Conservation (phyloP, 768 basidiomycete genomes). For the Macrolepiota dolichaula region DNA sequence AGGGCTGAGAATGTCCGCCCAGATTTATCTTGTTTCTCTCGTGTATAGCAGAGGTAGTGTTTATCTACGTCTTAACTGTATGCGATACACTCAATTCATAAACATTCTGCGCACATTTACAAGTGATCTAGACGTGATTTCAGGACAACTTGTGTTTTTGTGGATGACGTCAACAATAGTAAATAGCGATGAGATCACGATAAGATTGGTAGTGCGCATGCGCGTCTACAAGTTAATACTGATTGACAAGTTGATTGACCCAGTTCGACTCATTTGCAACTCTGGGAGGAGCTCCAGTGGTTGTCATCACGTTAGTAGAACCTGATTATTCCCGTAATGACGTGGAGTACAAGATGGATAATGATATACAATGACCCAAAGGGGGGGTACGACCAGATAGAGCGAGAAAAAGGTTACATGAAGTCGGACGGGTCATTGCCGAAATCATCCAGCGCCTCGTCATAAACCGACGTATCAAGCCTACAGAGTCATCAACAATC, state of each 20-base stretch:
- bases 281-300: not conserved
- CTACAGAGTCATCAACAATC: constrained; percentile 31
- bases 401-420: constrained; percentile 61
- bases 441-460: constrained; percentile 90
- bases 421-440: constrained; percentile 76
- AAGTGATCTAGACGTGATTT: not conserved
- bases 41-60: too few species aligned
- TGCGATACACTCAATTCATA: too few species aligned
- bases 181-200: not conserved
- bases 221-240: too few species aligned
- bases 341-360: not conserved
- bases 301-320: not conserved
- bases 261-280: not conserved
- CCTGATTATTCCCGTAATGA: not conserved
- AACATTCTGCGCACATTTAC: too few species aligned
- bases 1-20: too few species aligned
- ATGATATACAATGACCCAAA: not conserved
- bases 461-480: constrained; percentile 77
- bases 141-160: not conserved
- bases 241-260: not conserved
- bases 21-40: too few species aligned
- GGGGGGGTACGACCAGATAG: constrained; percentile 7
- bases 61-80: too few species aligned
- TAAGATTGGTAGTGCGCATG: not conserved
- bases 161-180: not conserved